These are phyloP conservation scores for Solanum dulcamara DNA, from an alignment of 257 asterid genomes.

Conservation along the genomic window DNA sequence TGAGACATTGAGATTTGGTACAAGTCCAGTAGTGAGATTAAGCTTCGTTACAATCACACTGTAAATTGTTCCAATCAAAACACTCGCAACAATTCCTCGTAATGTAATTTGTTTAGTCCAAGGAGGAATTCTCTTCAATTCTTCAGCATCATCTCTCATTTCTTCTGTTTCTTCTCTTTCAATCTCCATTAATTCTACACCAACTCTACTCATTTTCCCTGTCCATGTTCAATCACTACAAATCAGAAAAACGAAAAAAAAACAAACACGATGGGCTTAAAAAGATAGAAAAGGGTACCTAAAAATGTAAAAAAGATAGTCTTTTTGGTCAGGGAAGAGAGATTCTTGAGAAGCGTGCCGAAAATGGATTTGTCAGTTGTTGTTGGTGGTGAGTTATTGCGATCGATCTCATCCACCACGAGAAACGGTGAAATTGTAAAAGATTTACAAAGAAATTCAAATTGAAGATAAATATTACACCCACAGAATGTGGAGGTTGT, in stretches of 20 bases:
- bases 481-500: neutral
- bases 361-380: neutral
- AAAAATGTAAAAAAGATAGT: neutral
- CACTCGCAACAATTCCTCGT: slow-evolving; percentile 14
- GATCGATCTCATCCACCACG: neutral
- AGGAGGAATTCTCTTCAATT: slow-evolving; percentile 15
- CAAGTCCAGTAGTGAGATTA: slow-evolving; percentile 17
- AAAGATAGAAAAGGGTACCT: neutral
- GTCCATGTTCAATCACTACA: neutral
- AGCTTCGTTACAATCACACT: slow-evolving; percentile 18
- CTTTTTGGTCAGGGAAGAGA: neutral
- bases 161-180: slow-evolving; percentile 11
- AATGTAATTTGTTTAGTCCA: slow-evolving; percentile 17
- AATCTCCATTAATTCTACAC: slow-evolving; percentile 1
- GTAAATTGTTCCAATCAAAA: slow-evolving; percentile 9
- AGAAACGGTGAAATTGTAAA: neutral
- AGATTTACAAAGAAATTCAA: neutral
- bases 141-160: slow-evolving; percentile 7
- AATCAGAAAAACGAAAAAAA: neutral
- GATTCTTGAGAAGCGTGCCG: neutral
- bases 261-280: neutral
- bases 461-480: neutral
- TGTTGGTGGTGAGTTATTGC: neutral
- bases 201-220: slow-evolving; percentile 11
- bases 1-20: slow-evolving; percentile 18